Evolutionary conservation across 228 moss, liverwort and hornwort species (phyloP).

Genomic region (Sphagnum fallax): DNA sequence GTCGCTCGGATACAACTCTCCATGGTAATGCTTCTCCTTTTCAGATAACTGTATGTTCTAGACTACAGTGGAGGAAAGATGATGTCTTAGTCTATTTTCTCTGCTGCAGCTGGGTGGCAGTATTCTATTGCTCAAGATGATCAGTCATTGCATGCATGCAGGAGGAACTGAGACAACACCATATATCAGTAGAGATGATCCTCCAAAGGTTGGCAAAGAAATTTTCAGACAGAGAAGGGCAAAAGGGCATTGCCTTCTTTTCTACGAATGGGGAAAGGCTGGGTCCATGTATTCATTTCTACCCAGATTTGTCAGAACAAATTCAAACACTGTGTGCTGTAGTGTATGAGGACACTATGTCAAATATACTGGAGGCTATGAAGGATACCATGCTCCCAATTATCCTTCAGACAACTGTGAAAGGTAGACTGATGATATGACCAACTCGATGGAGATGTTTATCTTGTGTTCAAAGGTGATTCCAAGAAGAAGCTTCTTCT

Average conservation of each 20-base stretch:
- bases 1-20: slow-evolving; percentile 61
- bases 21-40: slow-evolving; percentile 29
- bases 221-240: slow-evolving; percentile 16
- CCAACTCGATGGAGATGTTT: neutral
- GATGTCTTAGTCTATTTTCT: neutral
- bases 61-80: neutral
- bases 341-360: slow-evolving; percentile 21
- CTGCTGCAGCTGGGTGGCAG: neutral
- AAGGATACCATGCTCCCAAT: slow-evolving; percentile 34
- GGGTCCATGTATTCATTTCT: slow-evolving; percentile 65
- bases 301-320: slow-evolving; percentile 11
- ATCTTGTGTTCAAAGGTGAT: slow-evolving; percentile 1
- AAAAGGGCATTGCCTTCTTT: slow-evolving; percentile 29
- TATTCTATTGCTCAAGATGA: neutral
- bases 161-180: slow-evolving; percentile 50
- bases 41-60: neutral
- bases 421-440: slow-evolving; percentile 28
- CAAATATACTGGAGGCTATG: slow-evolving; percentile 42
- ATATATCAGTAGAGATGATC: slow-evolving; percentile 20
- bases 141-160: slow-evolving; percentile 12
- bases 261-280: slow-evolving; percentile 15
- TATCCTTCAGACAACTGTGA: slow-evolving; percentile 48
- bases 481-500: neutral
- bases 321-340: slow-evolving; percentile 9
- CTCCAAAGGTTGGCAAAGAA: slow-evolving; percentile 29